These are phyloP conservation scores for Ramaria sp. DNA, from an alignment of 768 basidiomycete species.

Conservation along the genomic window DNA sequence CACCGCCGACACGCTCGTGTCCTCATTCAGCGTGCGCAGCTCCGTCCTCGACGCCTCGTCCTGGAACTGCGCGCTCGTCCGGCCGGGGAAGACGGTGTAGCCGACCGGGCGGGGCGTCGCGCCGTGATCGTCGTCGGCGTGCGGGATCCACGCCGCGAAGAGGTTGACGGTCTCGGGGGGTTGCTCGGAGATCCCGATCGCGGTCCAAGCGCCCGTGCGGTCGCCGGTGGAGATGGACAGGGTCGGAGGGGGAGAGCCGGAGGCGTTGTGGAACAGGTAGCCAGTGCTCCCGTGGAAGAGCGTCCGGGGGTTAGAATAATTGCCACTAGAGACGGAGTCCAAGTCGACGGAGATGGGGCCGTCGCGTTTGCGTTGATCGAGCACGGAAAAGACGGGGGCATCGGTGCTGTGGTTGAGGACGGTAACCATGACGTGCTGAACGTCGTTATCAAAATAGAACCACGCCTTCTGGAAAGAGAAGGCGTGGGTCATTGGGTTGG, in stretches of 20 bases:
- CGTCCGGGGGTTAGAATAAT: constrained; percentile 22
- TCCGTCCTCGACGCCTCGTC: constrained; percentile 22
- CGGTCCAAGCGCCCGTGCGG: constrained; percentile 48
- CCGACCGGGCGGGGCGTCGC: constrained; percentile 26
- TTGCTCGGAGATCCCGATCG: constrained; percentile 50
- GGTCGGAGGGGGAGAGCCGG: constrained; percentile 11
- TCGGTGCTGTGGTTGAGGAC: constrained; percentile 28
- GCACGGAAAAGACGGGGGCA: constrained; percentile 47
- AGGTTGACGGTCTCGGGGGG: constrained; percentile 48
- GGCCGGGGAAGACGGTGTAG: constrained; percentile 49
- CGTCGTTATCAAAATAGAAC: constrained; percentile 59
- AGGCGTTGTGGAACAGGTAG: constrained; percentile 35
- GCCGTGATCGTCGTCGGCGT: constrained; percentile 19
- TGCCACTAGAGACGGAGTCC: constrained; percentile 10
- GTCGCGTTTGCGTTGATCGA: constrained; percentile 48
- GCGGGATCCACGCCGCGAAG: constrained; percentile 50
- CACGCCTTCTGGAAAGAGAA: constrained; percentile 58
- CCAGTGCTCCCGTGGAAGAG: constrained; percentile 63
- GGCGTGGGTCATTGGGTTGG: constrained; percentile 44
- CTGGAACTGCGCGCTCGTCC: constrained; percentile 27
- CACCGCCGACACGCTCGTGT: constrained; percentile 37
- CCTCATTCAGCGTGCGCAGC: constrained; percentile 34
- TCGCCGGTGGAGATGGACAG: constrained; percentile 32
- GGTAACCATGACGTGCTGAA: constrained; percentile 53
- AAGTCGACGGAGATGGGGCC: constrained; percentile 36